Evolutionary conservation across 805 yeast species (phyloP).

Genomic region (Lipomyces oligophaga): DNA sequence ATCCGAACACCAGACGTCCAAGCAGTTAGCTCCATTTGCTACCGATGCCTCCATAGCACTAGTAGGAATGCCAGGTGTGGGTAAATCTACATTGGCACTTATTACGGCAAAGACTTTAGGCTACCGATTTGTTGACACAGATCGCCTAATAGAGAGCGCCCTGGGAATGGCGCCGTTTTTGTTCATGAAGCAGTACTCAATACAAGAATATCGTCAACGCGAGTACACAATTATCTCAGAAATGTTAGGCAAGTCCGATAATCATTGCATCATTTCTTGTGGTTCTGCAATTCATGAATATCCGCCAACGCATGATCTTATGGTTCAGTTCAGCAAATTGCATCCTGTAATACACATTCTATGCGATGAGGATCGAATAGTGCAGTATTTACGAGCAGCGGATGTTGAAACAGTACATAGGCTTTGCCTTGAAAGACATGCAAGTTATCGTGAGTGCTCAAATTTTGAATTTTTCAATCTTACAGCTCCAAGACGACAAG

Average conservation of each 20-base stretch:
- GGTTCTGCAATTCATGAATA: conserved; percentile 85
- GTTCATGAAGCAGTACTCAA: conserved; percentile 63
- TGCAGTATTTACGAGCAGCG: conserved; percentile 67
- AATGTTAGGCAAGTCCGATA: conserved; percentile 42
- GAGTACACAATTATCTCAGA: conserved; percentile 59
- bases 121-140: conserved; percentile 69
- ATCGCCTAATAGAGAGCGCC: conserved; percentile 58
- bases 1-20: no score
- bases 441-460: conserved; percentile 56
- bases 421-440: conserved; percentile 68
- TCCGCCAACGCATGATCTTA: conserved; percentile 55
- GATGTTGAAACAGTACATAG: conserved; percentile 85
- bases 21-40: no score
- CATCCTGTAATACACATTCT: conserved; percentile 81
- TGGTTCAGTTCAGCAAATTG: conserved; percentile 63
- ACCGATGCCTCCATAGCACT: conserved; percentile 10
- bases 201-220: conserved; percentile 76
- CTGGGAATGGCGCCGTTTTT: conserved; percentile 41
- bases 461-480: conserved; percentile 20
- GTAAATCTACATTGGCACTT: conserved; percentile 79
- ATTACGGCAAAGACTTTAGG: conserved; percentile 72
- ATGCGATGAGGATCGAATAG: conserved; percentile 76
- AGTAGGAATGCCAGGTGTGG: conserved; percentile 98
- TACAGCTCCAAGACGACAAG: conserved; percentile 4
- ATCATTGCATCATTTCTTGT: conserved; percentile 72